These are phyloP conservation scores for Zoysia matrella DNA, from an alignment of 202 grass and related monocot genomes.

Conservation along the genomic window DNA sequence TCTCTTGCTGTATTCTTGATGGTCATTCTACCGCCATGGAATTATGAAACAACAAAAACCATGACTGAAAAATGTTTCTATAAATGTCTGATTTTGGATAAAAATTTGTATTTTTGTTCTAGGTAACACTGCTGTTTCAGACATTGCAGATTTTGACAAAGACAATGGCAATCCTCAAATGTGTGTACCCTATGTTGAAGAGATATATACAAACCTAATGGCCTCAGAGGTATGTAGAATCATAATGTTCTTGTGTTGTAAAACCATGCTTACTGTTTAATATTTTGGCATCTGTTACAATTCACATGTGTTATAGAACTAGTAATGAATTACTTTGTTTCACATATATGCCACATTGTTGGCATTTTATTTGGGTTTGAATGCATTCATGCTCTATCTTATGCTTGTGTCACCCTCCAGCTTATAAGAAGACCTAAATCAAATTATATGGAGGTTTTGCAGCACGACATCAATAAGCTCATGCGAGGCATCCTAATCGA, in stretches of 20 bases:
- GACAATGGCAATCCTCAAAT: slow-evolving; percentile 76
- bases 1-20: slow-evolving; percentile 33
- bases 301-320: slow-evolving; percentile 24
- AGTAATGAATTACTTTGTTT: slow-evolving; percentile 33
- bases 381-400: slow-evolving; percentile 30
- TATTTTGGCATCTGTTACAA: background rate
- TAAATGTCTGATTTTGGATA: slow-evolving; percentile 3
- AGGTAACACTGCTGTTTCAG: slow-evolving; percentile 58
- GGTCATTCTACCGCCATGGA: slow-evolving; percentile 19
- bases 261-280: slow-evolving; percentile 10
- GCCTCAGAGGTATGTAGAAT: slow-evolving; percentile 69
- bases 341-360: slow-evolving; percentile 12
- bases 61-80: slow-evolving; percentile 6
- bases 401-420: slow-evolving; percentile 48
- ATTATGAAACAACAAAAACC: slow-evolving; percentile 30
- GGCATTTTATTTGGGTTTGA: slow-evolving; percentile 27
- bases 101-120: slow-evolving; percentile 48
- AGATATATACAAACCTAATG: slow-evolving; percentile 79
- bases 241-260: slow-evolving; percentile 41
- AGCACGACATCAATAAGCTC: slow-evolving; percentile 73
- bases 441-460: slow-evolving; percentile 87
- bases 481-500: slow-evolving; percentile 88
- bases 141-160: slow-evolving; percentile 75
- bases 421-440: slow-evolving; percentile 74
- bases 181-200: slow-evolving; percentile 71